Base-by-base conservation (phyloP, 805 yeast genomes). In the Maudiozyma bulderi region DNA sequence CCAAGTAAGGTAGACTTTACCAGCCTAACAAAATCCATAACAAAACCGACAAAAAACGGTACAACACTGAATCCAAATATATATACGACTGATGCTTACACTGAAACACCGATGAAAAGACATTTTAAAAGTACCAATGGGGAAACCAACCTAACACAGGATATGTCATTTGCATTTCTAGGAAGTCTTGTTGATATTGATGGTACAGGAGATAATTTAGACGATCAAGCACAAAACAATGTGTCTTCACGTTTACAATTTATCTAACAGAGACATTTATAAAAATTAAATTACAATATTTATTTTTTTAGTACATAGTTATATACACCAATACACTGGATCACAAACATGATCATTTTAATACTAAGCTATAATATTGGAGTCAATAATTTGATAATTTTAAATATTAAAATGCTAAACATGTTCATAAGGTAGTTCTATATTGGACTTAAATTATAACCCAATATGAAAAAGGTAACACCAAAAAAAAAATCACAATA, bases 81-180 rank as follows among this genome's bases (percentile, higher is more conserved):
- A n/a, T 28, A 41, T 14, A 30, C 28, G n/a, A 3, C 10, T 5
- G 34, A 32, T 6, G 37, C 37, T 2, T 5, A 30, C 28, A n/a
- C 35, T 14, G 8, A 30, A 43, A 28, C 14, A 14, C 20, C 20
- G 10, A 43, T 11, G 14, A 10, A 33, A 14, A 35, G 8, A 13
- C 2, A 28, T 29, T n/a, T 8, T 31, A 6, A 44, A 28, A 32
- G 32, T 33, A 31, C 35, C 13, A 42, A 44, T 26, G 28, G 31
- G 34, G 45, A 43, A 6, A 5, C 37, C 3, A 42, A n/a, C 28
- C 40, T 66, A 7, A 47, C 54, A 4, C 45, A 54, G 10, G 76
- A 72, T 50, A 69, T 68, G 9, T 75, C 80, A 0, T 76, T 67
- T 54, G 67, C 68, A 0, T 76, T 76, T 50, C 59, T 76, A 28